Evolutionary conservation across 495 filamentous ascomycete genomes (phyloP).

Genomic region (Xylaria intraflava): DNA sequence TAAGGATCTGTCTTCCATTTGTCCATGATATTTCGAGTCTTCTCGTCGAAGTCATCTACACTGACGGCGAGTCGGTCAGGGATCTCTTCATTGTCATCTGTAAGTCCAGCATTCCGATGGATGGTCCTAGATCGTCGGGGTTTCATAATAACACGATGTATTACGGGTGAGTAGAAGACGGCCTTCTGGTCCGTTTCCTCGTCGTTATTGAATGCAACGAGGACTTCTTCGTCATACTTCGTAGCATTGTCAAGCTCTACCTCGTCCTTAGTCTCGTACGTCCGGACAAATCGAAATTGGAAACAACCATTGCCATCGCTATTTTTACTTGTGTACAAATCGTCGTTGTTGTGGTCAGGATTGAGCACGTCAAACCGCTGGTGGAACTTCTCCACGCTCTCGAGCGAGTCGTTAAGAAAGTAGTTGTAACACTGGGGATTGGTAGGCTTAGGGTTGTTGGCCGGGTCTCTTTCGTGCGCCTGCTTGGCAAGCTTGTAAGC

Average conservation of each 20-base stretch:
- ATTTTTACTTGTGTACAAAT: conserved; percentile 55
- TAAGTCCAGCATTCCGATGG: conserved; percentile 36
- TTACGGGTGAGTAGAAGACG: conserved; percentile 86
- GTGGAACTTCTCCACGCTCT: conserved; percentile 56
- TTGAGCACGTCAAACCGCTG: conserved; percentile 66
- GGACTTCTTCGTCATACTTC: conserved; percentile 52
- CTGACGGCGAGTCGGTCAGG: conserved; percentile 40
- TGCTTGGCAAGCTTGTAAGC: conserved; percentile 46
- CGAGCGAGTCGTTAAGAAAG: conserved; percentile 57
- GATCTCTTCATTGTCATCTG: conserved; percentile 34
- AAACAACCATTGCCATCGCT: conserved; percentile 48
- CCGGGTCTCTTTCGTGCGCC: conserved; percentile 58
- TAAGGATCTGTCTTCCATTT: conserved; percentile 37
- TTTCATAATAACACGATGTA: conserved; percentile 54
- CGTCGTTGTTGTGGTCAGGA: conserved; percentile 58
- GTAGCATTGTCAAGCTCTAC: conserved; percentile 58
- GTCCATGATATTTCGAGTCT: conserved; percentile 31
- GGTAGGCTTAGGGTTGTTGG: conserved; percentile 52
- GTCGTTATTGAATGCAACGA: conserved; percentile 44
- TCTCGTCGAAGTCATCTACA: conserved; percentile 37
- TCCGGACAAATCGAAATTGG: conserved; percentile 68
- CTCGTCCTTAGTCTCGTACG: conserved; percentile 74
- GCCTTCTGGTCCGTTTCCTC: conserved; percentile 49
- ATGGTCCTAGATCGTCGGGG: conserved; percentile 53
- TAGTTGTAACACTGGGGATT: conserved; percentile 73